Conservation (phyloP, 164 flowering plant species). For the Vitis amurensis region DNA sequence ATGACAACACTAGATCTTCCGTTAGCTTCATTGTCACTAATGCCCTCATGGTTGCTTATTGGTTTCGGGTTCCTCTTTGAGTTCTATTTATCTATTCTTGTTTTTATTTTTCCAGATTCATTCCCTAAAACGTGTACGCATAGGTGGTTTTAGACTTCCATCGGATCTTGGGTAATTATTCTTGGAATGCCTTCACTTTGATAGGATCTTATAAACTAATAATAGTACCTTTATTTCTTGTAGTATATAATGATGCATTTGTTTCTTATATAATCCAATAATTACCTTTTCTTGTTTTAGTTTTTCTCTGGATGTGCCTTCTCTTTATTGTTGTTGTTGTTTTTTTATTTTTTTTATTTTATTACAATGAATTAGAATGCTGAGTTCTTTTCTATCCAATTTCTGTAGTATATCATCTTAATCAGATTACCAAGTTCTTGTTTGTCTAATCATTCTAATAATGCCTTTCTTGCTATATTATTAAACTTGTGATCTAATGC, state of each 20-base stretch:
- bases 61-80: no score
- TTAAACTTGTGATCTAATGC: no score
- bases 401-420: no score
- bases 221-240: not conserved
- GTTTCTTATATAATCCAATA: not conserved
- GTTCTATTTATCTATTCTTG: not conserved
- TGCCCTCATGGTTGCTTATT: not conserved
- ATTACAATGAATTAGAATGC: no score
- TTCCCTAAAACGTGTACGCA: constrained; percentile 79
- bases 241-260: not conserved
- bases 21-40: not conserved
- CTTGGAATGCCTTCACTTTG: not conserved
- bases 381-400: no score
- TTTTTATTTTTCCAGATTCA: constrained; percentile 48
- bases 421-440: no score
- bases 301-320: no score
- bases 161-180: constrained; percentile 77
- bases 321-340: no score
- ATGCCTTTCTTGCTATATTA: no score
- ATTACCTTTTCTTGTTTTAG: no score
- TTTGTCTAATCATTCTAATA: no score
- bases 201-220: not conserved
- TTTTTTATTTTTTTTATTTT: no score
- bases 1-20: not conserved
- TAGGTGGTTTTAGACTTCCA: constrained; percentile 91